phyloP scores from a whole-genome alignment of 345 rosid genomes.

The Populus deltoides region DNA sequence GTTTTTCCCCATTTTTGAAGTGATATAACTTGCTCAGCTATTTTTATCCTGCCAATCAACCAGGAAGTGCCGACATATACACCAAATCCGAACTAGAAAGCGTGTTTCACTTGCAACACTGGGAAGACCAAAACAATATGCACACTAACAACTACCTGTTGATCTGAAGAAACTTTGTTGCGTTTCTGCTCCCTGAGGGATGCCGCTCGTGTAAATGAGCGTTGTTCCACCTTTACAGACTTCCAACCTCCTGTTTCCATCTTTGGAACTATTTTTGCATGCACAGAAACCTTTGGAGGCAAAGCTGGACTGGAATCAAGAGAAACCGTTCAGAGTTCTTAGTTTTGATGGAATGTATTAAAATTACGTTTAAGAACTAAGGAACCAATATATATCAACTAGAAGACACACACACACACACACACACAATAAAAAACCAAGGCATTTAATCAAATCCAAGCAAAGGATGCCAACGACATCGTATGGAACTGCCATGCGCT shows the following conservation, averaged over 20 bases:
- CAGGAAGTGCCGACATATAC: neutral
- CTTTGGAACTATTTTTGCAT: conserved; percentile 32
- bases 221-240: conserved; percentile 45
- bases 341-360: neutral
- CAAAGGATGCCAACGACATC: neutral
- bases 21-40: neutral
- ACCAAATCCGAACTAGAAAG: neutral
- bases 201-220: conserved; percentile 19
- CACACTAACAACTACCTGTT: conserved; percentile 32
- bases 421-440: neutral
- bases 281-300: conserved; percentile 25
- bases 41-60: neutral
- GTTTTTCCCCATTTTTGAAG: neutral
- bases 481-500: neutral
- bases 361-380: neutral
- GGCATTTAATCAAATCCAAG: neutral
- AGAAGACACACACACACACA: neutral
- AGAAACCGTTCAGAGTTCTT: neutral
- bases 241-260: conserved; percentile 61
- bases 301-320: conserved; percentile 41
- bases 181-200: conserved; percentile 21
- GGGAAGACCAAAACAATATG: neutral
- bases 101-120: neutral
- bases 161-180: conserved; percentile 33
- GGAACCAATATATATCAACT: neutral